A percentile compares a stretch with the other conserved stretches of the same genome.
Evolutionary conservation across 2,329 filamentous ascomycete genomes (phyloP).

Genomic region (Esteya vermicola): DNA sequence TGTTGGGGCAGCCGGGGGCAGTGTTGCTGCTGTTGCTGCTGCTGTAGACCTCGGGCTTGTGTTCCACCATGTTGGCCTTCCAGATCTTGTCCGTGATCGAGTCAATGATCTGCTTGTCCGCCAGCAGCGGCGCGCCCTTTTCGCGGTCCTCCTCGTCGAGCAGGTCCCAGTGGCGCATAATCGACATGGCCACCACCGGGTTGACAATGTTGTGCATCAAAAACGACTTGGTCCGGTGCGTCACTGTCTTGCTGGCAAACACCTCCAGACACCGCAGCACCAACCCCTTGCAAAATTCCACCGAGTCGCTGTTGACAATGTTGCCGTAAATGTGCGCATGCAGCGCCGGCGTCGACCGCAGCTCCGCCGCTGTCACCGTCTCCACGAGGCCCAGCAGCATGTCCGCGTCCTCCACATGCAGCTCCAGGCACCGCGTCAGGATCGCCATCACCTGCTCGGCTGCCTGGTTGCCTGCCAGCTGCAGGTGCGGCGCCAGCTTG

Average conservation of each 20-base stretch:
- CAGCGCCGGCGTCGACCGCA: conserved; percentile 63
- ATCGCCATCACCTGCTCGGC: conserved; percentile 78
- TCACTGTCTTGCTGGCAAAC: conserved; percentile 63
- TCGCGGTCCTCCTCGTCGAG: conserved; percentile 27
- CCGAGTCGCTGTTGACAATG: conserved; percentile 70
- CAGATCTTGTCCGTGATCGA: conserved; percentile 86
- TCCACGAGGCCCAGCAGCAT: conserved; percentile 76
- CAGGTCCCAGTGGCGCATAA: conserved; percentile 66
- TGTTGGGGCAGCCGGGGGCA: too few species aligned
- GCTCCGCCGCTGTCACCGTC: conserved; percentile 66
- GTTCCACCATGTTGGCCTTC: conserved; percentile 75
- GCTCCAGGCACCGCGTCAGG: conserved; percentile 64
- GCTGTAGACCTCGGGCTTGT: conserved; percentile 48
- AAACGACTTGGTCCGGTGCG: conserved; percentile 87
- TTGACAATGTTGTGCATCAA: conserved; percentile 86
- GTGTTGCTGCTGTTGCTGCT: conserved; percentile 57
- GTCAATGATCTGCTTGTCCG: conserved; percentile 79
- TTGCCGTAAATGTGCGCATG: conserved; percentile 72
- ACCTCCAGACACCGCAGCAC: conserved; percentile 77
- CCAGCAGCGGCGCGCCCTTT: conserved; percentile 49
- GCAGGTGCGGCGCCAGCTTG: conserved; percentile 54
- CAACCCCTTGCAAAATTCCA: conserved; percentile 73
- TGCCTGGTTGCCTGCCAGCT: conserved; percentile 77
- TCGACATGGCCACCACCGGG: conserved; percentile 91
- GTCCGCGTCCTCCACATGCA: conserved; percentile 64